Conservation (phyloP, 192 early-diverging fungal genomes). For the Umbelopsis isabellina region DNA sequence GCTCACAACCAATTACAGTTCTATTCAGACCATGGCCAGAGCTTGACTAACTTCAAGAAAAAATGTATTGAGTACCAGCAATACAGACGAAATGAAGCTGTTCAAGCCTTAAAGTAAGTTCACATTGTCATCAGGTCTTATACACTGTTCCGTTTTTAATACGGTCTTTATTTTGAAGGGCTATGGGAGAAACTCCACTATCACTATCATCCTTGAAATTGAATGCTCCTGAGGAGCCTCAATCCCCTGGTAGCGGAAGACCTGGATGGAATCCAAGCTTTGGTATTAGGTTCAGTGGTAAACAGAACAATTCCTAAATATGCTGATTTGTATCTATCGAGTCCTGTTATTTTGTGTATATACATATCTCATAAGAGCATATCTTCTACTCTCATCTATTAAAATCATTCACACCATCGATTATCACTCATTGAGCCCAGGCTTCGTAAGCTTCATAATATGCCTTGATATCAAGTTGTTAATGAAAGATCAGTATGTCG, state of each 20-base stretch:
- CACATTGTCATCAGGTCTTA: neutral
- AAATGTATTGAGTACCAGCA: conserved; percentile 75
- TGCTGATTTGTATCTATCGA: neutral
- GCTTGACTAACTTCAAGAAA: conserved; percentile 60
- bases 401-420: neutral
- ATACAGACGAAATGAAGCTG: conserved; percentile 67
- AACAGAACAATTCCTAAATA: neutral
- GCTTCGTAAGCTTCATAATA: conserved; percentile 41
- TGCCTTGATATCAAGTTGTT: conserved; percentile 19
- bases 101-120: conserved; percentile 51
- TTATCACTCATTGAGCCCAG: conserved; percentile 10
- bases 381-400: neutral
- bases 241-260: neutral
- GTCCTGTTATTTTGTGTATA: neutral
- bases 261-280: conserved; percentile 1
- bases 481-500: neutral
- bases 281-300: conserved; percentile 17
- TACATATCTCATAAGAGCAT: neutral
- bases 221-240: neutral
- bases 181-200: conserved; percentile 4
- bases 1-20: conserved; percentile 47
- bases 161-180: neutral
- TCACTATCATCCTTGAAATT: conserved; percentile 4
- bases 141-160: neutral
- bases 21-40: conserved; percentile 69